Percentiles rank a stretch among this genome's conserved stretches.
phyloP scores from a whole-genome alignment of 192 early-diverging fungal genomes.

The Umbelopsis isabellina region DNA sequence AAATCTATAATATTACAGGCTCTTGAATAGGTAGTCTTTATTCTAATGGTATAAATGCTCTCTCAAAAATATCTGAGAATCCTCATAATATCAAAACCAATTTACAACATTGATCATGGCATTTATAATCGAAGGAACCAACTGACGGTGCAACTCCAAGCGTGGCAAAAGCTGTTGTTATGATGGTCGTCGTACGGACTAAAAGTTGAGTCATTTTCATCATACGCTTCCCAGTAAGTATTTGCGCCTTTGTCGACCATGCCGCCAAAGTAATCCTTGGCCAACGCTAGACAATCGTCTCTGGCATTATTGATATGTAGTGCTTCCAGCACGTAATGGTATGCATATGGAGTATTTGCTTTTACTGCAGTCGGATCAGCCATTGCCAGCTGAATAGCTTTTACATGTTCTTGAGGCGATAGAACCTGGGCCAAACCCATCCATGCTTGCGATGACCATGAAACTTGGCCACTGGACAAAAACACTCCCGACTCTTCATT shows the following conservation, averaged over 20 bases:
- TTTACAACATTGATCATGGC: background rate
- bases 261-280: constrained; percentile 16
- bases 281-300: background rate
- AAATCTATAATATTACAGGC: background rate
- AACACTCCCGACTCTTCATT: background rate
- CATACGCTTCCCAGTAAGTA: constrained; percentile 22
- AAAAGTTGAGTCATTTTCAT: constrained; percentile 12
- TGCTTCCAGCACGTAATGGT: constrained; percentile 17
- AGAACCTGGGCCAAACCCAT: constrained; percentile 18
- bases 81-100: no score
- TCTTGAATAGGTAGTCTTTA: background rate
- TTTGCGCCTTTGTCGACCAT: constrained; percentile 19
- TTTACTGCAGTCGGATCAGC: background rate
- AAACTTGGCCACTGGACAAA: background rate
- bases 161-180: constrained; percentile 24
- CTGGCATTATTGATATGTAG: constrained; percentile 1
- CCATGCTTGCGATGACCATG: constrained; percentile 20
- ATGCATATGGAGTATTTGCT: constrained; percentile 18
- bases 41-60: no score
- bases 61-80: no score
- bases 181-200: constrained; percentile 23
- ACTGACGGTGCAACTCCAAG: constrained; percentile 23
- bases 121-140: constrained; percentile 14
- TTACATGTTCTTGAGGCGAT: background rate
- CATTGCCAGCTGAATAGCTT: constrained; percentile 5